These are phyloP conservation scores for Chalciporus chontae DNA, from an alignment of 768 basidiomycete species.

Conservation along the genomic window DNA sequence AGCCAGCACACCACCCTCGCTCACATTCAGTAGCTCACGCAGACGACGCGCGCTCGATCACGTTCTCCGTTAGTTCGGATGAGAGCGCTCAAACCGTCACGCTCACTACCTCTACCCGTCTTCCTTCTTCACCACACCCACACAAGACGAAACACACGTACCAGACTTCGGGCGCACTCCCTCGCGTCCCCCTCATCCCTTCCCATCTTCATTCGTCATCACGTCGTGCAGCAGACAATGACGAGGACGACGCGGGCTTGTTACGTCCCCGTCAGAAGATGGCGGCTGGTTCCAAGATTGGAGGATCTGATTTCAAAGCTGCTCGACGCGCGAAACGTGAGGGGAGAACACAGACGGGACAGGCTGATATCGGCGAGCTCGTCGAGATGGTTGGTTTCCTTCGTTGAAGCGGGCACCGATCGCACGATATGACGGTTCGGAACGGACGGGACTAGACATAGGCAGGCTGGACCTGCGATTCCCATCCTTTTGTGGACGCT, in stretches of 20 bases:
- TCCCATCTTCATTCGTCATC: slow-evolving; percentile 8
- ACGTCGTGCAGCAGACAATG: background rate
- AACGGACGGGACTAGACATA: background rate
- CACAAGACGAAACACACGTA: slow-evolving; percentile 13
- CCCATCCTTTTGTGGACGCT: background rate
- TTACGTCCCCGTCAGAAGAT: slow-evolving; percentile 20
- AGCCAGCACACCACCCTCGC: background rate
- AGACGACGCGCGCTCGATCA: slow-evolving; percentile 21
- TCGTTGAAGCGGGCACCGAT: too few species aligned
- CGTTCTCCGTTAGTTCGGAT: slow-evolving; percentile 27
- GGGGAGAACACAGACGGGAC: slow-evolving; percentile 3
- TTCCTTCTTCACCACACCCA: slow-evolving; percentile 12
- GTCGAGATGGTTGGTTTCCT: slow-evolving; percentile 32
- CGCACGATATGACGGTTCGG: too few species aligned
- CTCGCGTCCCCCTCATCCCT: slow-evolving; percentile 25
- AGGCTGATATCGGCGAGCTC: slow-evolving; percentile 16
- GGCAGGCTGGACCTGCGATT: background rate
- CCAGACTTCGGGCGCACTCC: slow-evolving; percentile 21
- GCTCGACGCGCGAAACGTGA: slow-evolving; percentile 27
- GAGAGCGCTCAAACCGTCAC: slow-evolving; percentile 24
- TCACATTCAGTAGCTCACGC: slow-evolving; percentile 7
- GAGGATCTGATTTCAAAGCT: slow-evolving; percentile 29
- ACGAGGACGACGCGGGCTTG: slow-evolving; percentile 15
- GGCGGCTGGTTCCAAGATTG: slow-evolving; percentile 23
- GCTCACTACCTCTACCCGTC: slow-evolving; percentile 16